Base-by-base conservation (phyloP, 2,329 filamentous ascomycete genomes). In the Whalleya microplaca region DNA sequence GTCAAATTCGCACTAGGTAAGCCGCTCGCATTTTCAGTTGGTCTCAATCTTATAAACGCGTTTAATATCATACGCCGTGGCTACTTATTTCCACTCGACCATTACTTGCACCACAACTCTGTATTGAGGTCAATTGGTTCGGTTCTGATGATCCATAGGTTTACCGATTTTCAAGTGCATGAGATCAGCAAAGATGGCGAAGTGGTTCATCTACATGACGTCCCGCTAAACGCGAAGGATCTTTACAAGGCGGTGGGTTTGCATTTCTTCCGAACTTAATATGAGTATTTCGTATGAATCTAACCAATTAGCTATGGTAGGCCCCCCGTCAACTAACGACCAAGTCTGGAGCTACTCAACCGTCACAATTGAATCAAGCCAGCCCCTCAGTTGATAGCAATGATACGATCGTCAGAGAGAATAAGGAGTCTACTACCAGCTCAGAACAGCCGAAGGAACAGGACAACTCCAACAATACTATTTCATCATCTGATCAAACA, bases 101-200 rank as follows among this genome's bases (percentile, higher is more conserved):
- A 37, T 37, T 16, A 12, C 14, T 37, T 37, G 3, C 32, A 8
- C 32, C 32, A 16, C 14, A 12, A 12, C 7, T 16, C 32, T 3
- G 7, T 14, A 3, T 37, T 3, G 32, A 16, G 32, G 32, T 12
- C 8, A 37, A 10, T 7, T 18, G 23, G 21, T 19, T 50, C 10
- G 41, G 7, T 52, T 40, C 59, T 67, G 27, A 65, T 43, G 49
- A 29, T 18, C 54, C 21, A 42, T 46, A 85, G 91, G 64, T 97
- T 93, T 73, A 94, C 92, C 3, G 93, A 97, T 72, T 97, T 97
- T 67, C 80, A 95, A 65, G 93, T 97, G 66, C 93, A 96, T 69
- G 93, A 97, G 73, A 94, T 97, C 60, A 78, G 84, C 19, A 86
- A 87, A 27, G 84, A 89, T 68, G 92, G 92, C 16, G 75, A 86